Evolutionary conservation across 495 filamentous ascomycete genomes (phyloP).

Genomic region (Talaromyces borbonicus): DNA sequence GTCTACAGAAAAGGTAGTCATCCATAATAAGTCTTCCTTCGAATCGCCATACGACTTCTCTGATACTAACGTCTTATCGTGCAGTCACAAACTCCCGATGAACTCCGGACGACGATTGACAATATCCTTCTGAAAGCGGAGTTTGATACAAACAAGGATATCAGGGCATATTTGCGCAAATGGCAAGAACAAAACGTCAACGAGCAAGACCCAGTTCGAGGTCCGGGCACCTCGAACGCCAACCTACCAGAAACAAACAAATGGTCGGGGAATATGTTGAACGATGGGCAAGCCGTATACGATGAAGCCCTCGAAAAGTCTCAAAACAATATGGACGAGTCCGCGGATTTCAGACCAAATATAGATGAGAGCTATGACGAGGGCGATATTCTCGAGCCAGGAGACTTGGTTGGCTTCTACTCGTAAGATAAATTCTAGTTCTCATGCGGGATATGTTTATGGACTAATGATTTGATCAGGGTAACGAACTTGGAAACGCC

Average conservation of each 20-base stretch:
- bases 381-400: slow-evolving; percentile 43
- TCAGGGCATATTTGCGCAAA: slow-evolving; percentile 41
- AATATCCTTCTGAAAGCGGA: slow-evolving; percentile 23
- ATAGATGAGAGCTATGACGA: slow-evolving; percentile 30
- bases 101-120: slow-evolving; percentile 10
- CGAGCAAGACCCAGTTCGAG: slow-evolving; percentile 25
- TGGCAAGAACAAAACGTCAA: slow-evolving; percentile 38
- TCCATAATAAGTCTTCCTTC: neutral
- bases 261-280: slow-evolving; percentile 29
- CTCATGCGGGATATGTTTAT: neutral
- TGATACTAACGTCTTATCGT: neutral
- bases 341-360: slow-evolving; percentile 19
- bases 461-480: slow-evolving; percentile 6
- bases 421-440: slow-evolving; percentile 24
- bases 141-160: slow-evolving; percentile 28
- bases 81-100: neutral
- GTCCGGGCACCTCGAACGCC: slow-evolving; percentile 12
- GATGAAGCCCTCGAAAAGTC: slow-evolving; percentile 19
- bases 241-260: neutral
- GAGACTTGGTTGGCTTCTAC: slow-evolving; percentile 61
- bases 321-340: slow-evolving; percentile 20
- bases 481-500: slow-evolving; percentile 38
- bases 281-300: slow-evolving; percentile 29
- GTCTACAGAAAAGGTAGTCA: no score
- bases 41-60: neutral